Evolutionary conservation across 2,329 filamentous ascomycete genomes (phyloP), one percentile per base, ranked within the genome.

Genomic region (Samsoniella hepiali): DNA sequence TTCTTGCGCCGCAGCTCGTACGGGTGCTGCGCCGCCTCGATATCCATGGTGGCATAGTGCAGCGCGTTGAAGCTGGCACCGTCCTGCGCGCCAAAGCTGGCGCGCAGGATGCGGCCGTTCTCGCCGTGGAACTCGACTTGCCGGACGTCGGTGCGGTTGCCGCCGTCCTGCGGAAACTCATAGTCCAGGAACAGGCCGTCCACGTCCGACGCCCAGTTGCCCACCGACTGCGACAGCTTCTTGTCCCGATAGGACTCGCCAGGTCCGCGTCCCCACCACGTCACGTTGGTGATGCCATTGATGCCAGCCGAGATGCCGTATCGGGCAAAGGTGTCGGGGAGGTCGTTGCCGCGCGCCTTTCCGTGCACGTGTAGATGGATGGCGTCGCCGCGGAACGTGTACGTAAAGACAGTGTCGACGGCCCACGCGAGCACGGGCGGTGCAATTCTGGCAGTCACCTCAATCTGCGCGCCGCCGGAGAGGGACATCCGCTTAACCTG

Each of bases 221-320:
- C 87, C 4, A 89, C 74, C 1, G 74, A 73, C 70, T 90, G 87
- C 4, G 84, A 82, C 13, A 79, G 71, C 71, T 89, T 89, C 76
- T 83, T 88, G 74, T 91, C 89, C 17, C 77, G 75, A 76, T 91
- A 91, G 11, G 80, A 84, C 72, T 90, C 87, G 2, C 85, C 85
- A 0, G 86, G 86, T 0, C 89, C 89, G 4, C 85, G 83, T 5
- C 88, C 88, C 68, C 86, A 90, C 88, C 88, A 91, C n/a, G 76
- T 73, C 0, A 78, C 81, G 5, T 70, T 68, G 5, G 75, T 70
- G 31, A 80, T 72, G 22, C 67, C 75, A 55, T 55, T 73, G 67
- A 76, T 77, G 13, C 74, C 81, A 67, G 76, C 80, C n/a, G 72
- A 84, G 66, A 90, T 73, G 0, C 88, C 88, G 64, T 90, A 81